Base-by-base conservation (phyloP, 805 yeast genomes). In the Starmerella sp. region DNA sequence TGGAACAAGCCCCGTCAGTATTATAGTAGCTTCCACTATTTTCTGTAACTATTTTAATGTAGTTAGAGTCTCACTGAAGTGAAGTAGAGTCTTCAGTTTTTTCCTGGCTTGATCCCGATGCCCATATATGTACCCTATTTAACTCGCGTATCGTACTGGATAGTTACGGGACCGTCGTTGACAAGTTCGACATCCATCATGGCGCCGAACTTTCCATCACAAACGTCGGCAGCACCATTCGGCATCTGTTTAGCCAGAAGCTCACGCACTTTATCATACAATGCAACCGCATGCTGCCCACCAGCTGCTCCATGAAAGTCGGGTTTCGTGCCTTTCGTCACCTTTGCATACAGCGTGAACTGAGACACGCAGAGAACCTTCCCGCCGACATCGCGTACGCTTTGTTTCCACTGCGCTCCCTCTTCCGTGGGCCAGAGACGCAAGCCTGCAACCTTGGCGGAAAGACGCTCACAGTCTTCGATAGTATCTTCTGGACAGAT, bases 111-210 rank as follows among this genome's bases (percentile, higher is more conserved):
- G 22, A 22, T 22, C 2, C 3, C 22, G 22, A 22, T 3, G 22
- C 22, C 22, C 22, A 37, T 8, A 10, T 37, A 4, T 39, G n/a
- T 6, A 39, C 10, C 28, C 42, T 43, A 44, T 31, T 51, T 51
- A 15, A 49, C 42, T 30, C 29, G 76, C 1, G 91, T 84, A 66
- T 90, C 96, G 72, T 84, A 77, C 22, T 83, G 77, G 35, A 91
- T 83, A 0, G 97, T 91, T 0, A 86, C 88, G 0, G 97, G 97
- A 1, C 97, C 97, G 63, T 91, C 97, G 65, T 93, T 93, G 13
- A 83, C 80, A 57, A 91, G 69, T 1, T 77, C 77, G 14, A 95
- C 96, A 59, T 87, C 95, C 98, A 93, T 93, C 96, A 91, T 86
- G 10, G 91, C 97, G 0, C 97, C 98, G 67, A 93, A 93, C 54